Evolutionary conservation across 2,329 filamentous ascomycete genomes (phyloP).

Genomic region (Sporothrix curviconia): DNA sequence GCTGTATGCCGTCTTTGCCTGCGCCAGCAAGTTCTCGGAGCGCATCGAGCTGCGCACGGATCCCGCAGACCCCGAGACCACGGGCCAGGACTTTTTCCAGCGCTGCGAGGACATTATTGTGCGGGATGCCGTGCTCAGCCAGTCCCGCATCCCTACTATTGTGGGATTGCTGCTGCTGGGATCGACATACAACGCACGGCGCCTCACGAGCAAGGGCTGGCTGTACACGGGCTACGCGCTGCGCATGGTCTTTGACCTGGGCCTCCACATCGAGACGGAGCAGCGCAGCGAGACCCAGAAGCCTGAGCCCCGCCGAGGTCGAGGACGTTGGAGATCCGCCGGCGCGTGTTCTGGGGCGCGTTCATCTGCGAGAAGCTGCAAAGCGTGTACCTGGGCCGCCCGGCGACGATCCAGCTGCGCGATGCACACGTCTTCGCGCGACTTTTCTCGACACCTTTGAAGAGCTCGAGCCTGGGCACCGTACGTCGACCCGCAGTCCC

Average conservation of each 20-base stretch:
- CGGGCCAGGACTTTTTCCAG: constrained; percentile 21
- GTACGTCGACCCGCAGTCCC: constrained; percentile 23
- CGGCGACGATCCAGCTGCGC: constrained; percentile 27
- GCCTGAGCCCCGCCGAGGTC: constrained; percentile 25
- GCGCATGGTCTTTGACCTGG: constrained; percentile 33
- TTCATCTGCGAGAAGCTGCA: constrained; percentile 30
- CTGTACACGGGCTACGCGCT: constrained; percentile 34
- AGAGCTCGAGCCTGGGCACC: constrained; percentile 30
- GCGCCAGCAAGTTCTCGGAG: constrained; percentile 24
- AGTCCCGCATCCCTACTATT: constrained; percentile 24
- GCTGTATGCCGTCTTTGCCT: constrained; percentile 31
- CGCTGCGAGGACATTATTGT: constrained; percentile 23
- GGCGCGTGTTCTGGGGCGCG: constrained; percentile 31
- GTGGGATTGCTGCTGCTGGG: constrained; percentile 25
- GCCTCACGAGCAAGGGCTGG: constrained; percentile 31
- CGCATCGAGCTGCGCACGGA: constrained; percentile 20
- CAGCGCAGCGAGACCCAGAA: constrained; percentile 9
- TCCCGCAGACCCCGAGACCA: constrained; percentile 18
- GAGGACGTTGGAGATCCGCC: constrained; percentile 25
- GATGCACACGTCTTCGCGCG: constrained; percentile 28
- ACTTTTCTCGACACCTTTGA: constrained; percentile 29
- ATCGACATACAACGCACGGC: constrained; percentile 22
- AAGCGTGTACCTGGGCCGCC: constrained; percentile 29
- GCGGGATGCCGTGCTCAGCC: constrained; percentile 17
- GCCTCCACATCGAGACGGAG: constrained; percentile 26